Base-by-base conservation (phyloP, 495 filamentous ascomycete genomes). In the Podospora australis region DNA sequence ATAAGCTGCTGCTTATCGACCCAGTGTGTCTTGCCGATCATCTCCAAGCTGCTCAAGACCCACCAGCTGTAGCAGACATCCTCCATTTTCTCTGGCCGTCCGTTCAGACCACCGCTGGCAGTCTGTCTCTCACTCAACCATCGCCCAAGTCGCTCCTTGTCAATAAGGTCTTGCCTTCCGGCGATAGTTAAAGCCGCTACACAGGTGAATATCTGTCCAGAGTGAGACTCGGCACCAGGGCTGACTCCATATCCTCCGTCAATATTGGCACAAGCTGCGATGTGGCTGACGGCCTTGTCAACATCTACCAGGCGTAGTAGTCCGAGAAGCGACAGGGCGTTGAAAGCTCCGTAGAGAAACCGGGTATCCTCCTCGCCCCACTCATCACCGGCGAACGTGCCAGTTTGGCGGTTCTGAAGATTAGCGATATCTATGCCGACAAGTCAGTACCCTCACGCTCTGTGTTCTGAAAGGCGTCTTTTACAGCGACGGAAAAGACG, bases 11-110 rank as follows among this genome's bases (percentile, higher is more conserved):
- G 71, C 23, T 76, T 73, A 69, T 96, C 85, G 56, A 98, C 90
- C 92, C 92, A 98, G 64, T 95, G 82, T 30, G 90, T 72, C 49
- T 84, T 79, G 42, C 78, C 87, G 50, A 97, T 86, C 80, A 96
- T 96, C 20, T 82, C 84, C 49, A 98, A 63, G 62, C 89, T 95
- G 57, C 83, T 86, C 46, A 85, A 65, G 20, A 96, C 92, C 92
- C 92, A 98, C 92, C 92, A 98, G 61, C 87, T 94, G 65, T 98
- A 98, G 68, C 92, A 98, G 6, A 95, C 90, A 70, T 98, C 94
- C 64, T 91, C 89, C 44, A 89, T 70, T 70, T 98, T 98, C 69
- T 97, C 94, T 1, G 92, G 92, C 41, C 92, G 77, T 3, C 92
- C 92, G 59, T 97, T 98, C 23, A 98, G 69, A 4, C 92, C 92